Conservation (phyloP, 257 asterid species). For the Echites panduratus region DNA sequence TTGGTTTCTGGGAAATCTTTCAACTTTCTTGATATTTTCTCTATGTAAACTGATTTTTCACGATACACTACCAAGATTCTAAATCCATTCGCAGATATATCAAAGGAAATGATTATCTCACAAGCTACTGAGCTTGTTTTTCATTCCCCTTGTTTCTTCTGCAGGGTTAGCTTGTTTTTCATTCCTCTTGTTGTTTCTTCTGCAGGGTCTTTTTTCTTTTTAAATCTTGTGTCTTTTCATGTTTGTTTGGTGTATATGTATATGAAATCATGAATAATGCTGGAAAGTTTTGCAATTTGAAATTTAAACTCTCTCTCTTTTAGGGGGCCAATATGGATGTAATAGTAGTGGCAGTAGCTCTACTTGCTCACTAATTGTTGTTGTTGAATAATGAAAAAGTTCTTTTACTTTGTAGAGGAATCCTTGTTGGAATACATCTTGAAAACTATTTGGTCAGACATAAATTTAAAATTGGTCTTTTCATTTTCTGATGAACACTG, state of each 20-base stretch:
- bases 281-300: not conserved
- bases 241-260: not conserved
- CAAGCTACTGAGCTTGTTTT: not conserved
- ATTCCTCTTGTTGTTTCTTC: not conserved
- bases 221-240: not conserved
- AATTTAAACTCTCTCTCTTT: not conserved
- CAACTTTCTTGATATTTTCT: not conserved
- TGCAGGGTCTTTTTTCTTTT: not conserved
- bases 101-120: not conserved
- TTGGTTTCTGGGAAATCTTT: slow-evolving; percentile 11
- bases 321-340: not conserved
- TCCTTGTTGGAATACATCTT: not conserved
- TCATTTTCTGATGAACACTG: not conserved
- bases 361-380: not conserved
- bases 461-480: not conserved
- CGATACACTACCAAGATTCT: not conserved
- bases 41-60: not conserved
- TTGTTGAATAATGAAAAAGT: not conserved
- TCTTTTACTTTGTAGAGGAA: not conserved
- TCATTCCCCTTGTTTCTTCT: not conserved
- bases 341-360: not conserved
- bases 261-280: not conserved
- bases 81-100: not conserved
- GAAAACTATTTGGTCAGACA: not conserved
- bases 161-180: no score